These are phyloP conservation scores for Penicillium salamii DNA, from an alignment of 495 filamentous ascomycete species.

Conservation along the genomic window DNA sequence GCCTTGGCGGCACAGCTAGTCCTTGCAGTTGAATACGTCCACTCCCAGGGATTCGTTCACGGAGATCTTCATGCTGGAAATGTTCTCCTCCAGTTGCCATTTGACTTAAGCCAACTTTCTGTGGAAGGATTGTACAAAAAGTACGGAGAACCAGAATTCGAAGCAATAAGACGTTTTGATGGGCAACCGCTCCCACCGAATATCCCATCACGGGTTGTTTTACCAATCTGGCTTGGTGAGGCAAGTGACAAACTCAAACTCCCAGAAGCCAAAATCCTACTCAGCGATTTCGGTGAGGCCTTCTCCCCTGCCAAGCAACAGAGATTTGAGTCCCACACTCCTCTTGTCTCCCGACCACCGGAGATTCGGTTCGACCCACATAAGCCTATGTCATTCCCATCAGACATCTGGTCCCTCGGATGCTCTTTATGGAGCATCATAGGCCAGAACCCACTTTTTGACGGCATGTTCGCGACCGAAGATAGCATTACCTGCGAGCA, in stretches of 20 bases:
- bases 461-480: constrained; percentile 11
- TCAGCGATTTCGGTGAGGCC: constrained; percentile 36
- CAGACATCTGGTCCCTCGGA: constrained; percentile 32
- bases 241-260: constrained; percentile 23
- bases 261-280: constrained; percentile 28
- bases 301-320: constrained; percentile 1
- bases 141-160: constrained; percentile 22
- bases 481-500: constrained; percentile 23
- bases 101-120: constrained; percentile 19
- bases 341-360: background rate
- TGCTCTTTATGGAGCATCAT: constrained; percentile 27
- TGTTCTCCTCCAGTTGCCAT: constrained; percentile 22
- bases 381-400: constrained; percentile 21
- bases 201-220: constrained; percentile 20
- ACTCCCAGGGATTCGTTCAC: constrained; percentile 32
- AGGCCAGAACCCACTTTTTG: constrained; percentile 9
- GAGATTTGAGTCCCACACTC: background rate
- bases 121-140: constrained; percentile 23
- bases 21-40: constrained; percentile 29
- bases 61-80: constrained; percentile 34
- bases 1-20: constrained; percentile 39
- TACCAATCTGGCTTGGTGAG: constrained; percentile 29
- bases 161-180: constrained; percentile 24
- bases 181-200: constrained; percentile 19
- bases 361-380: constrained; percentile 14